These are phyloP conservation scores for Kazachstania bromeliacearum DNA, from an alignment of 805 yeast species.

Conservation along the genomic window DNA sequence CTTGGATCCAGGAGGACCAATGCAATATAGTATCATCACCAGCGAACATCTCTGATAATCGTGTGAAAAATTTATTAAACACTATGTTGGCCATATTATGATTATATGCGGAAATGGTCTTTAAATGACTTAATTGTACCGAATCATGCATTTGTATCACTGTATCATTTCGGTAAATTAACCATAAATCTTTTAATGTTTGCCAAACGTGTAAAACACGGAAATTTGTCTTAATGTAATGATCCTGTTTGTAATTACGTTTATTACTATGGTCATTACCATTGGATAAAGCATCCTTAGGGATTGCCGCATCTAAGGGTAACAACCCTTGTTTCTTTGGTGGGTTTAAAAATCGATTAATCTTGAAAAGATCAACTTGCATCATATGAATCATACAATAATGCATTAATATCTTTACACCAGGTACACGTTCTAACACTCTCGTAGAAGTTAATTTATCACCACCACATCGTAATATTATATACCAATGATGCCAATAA, in stretches of 20 bases:
- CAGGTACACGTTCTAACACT: constrained; percentile 9
- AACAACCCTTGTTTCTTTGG: constrained; percentile 3
- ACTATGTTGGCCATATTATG: constrained; percentile 18
- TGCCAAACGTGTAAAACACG: constrained; percentile 1
- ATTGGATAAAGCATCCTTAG: constrained; percentile 4
- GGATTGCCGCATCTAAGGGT: background rate
- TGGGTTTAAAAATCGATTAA: constrained; percentile 7
- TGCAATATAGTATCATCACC: constrained; percentile 10
- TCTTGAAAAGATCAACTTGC: constrained; percentile 14
- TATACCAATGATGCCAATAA: constrained; percentile 29
- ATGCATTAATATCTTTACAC: constrained; percentile 13
- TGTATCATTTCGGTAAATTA: no score
- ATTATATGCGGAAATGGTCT: constrained; percentile 23
- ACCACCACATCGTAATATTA: constrained; percentile 8
- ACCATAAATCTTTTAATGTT: no score
- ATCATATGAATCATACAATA: constrained; percentile 13
- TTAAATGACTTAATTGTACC: constrained; percentile 13
- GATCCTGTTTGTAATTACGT: background rate
- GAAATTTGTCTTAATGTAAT: background rate
- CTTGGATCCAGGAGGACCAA: constrained; percentile 24
- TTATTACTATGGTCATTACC: constrained; percentile 13
- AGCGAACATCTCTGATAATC: constrained; percentile 15
- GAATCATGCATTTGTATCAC: constrained; percentile 18
- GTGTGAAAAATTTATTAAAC: constrained; percentile 21
- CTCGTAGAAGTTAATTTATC: no score